Percentiles rank a stretch among this genome's conserved stretches.
phyloP scores from a whole-genome alignment of 148 eudicot genomes.

The Amaranthus hypochondriacus region DNA sequence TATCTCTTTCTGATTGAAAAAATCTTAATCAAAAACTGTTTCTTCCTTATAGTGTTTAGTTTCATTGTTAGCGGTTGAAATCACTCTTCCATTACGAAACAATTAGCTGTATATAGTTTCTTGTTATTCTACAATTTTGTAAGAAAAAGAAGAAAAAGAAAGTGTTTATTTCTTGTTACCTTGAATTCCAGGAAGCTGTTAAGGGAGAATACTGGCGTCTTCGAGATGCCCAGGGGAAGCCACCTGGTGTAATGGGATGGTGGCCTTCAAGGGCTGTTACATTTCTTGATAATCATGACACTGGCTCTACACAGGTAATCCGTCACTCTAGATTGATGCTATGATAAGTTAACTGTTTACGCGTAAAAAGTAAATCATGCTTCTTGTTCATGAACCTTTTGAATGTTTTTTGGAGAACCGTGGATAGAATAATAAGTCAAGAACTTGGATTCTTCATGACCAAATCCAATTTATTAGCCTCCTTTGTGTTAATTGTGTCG shows the following conservation, averaged over 20 bases:
- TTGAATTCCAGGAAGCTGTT: conserved; percentile 65
- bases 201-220: conserved; percentile 89
- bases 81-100: neutral
- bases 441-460: neutral
- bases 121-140: neutral
- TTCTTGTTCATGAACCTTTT: neutral
- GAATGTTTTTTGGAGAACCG: neutral
- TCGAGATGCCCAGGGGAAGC: conserved; percentile 84
- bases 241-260: conserved; percentile 91
- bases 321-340: neutral
- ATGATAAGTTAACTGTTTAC: neutral
- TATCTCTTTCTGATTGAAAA: neutral
- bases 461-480: neutral
- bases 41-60: neutral
- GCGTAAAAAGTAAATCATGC: neutral
- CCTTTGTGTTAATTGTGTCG: neutral
- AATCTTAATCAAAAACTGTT: neutral
- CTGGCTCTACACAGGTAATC: conserved; percentile 92
- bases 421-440: neutral
- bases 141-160: neutral
- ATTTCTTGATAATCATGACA: conserved; percentile 88
- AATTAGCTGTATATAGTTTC: neutral
- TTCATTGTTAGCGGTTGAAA: neutral
- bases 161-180: neutral
- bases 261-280: conserved; percentile 99